Base-by-base conservation (phyloP, 2,329 filamentous ascomycete genomes). In the Botrytis paeoniae region DNA sequence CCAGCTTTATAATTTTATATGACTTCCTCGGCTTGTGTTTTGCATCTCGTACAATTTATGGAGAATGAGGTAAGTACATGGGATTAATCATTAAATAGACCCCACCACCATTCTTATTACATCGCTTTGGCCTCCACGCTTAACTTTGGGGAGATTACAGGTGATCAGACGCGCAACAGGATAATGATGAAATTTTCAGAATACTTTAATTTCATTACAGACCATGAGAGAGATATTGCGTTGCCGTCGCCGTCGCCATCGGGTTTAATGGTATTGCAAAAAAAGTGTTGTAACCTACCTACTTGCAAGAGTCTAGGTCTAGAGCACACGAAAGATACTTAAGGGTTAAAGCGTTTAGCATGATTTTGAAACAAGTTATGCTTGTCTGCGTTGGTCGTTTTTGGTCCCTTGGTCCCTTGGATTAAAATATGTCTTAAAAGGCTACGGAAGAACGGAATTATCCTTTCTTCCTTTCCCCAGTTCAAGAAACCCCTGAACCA, bases 111-210 rank as follows among this genome's bases (percentile, higher is more conserved):
- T 45, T 59, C 29, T 68, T 20, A 70, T 70, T 39, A 18, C 41
- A 43, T 62, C 60, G 43, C 69, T 65, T 71, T 39, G 69, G 45
- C 60, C 45, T 57, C 60, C 48, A 65, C 60, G 45, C 69, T 68
- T 48, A 57, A 29, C 48, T 57, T 64, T 69, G 35, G 48, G 48
- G 65, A 69, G 37, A 68, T 68, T 68, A 68, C 45, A 54, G 35
- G 54, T 66, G 64, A 39, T 54, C 64, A 39, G 45, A 54, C 25
- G 63, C 32, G 63, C 63, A 51, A 68, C 22, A 68, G 32, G 43
- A 54, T 39, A 16, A 39, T 51, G 64, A 39, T 48, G 25, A 57
- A 57, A 29, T 57, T 39, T n/a, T 7, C n/a, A 29, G 1, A 37
- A 32, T 54, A 35, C 35, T 41, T 57, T 32, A 48, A 29, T 41